These are phyloP conservation scores for Syzygium grande DNA, from an alignment of 345 rosid genomes.

Conservation along the genomic window DNA sequence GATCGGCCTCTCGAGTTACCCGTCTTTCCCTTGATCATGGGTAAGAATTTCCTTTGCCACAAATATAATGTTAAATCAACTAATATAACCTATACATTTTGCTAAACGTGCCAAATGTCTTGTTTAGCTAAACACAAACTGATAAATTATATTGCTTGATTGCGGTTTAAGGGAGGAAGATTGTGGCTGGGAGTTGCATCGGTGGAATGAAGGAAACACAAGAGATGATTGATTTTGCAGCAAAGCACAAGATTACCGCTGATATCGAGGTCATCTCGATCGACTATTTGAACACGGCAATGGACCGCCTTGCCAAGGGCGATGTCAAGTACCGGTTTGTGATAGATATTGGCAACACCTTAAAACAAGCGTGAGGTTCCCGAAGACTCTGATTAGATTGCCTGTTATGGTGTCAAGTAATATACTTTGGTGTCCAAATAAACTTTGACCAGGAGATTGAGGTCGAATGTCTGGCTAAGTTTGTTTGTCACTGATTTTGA, in stretches of 20 bases:
- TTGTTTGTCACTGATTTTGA: not conserved
- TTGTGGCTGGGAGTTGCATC: constrained; percentile 12
- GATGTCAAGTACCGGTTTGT: constrained; percentile 38
- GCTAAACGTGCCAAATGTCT: not conserved
- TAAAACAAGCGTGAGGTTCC: not conserved
- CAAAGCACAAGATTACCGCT: constrained; percentile 19
- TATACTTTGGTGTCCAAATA: not conserved
- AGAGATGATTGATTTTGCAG: constrained; percentile 37
- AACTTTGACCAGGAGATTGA: not conserved
- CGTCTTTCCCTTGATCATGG: constrained; percentile 15
- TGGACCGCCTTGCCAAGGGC: constrained; percentile 22
- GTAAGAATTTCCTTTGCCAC: constrained; percentile 3
- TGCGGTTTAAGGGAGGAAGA: not conserved
- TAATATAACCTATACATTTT: not conserved
- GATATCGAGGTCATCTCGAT: constrained; percentile 27
- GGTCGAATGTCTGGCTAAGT: not conserved
- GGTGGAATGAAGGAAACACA: constrained; percentile 41
- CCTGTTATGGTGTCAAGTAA: not conserved
- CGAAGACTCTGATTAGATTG: not conserved
- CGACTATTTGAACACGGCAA: constrained; percentile 28
- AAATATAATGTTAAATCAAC: not conserved
- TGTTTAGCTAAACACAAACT: not conserved
- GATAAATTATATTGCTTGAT: not conserved
- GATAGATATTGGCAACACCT: constrained; percentile 21
- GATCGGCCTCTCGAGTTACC: constrained; percentile 42